Evolutionary conservation across 2,329 filamentous ascomycete genomes (phyloP).

Genomic region (Cytospora schulzeri): DNA sequence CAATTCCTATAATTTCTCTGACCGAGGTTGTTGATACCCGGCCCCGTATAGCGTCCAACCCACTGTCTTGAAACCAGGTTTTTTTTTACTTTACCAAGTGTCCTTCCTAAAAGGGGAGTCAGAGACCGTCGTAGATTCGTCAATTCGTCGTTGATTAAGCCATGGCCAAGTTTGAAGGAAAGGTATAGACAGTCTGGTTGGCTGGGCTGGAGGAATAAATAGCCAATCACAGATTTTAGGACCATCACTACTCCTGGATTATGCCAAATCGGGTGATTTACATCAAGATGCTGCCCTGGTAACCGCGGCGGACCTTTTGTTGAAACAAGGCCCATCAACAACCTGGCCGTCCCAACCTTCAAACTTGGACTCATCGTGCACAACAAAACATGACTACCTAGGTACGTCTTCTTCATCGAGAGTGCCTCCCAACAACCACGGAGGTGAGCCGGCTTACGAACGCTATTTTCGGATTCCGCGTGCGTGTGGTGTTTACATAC

Average conservation of each 20-base stretch:
- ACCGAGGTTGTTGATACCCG: neutral
- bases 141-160: slow-evolving; percentile 3
- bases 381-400: too few species aligned
- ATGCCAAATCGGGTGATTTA: slow-evolving; percentile 24
- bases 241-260: slow-evolving; percentile 20
- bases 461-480: slow-evolving; percentile 5
- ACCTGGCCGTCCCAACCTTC: too few species aligned
- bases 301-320: neutral
- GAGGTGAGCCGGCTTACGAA: neutral
- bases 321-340: neutral
- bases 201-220: slow-evolving; percentile 4
- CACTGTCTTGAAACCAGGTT: slow-evolving; percentile 10
- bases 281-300: slow-evolving; percentile 3
- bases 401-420: neutral
- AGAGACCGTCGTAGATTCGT: slow-evolving; percentile 9
- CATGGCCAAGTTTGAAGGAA: neutral
- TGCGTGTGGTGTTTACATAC: slow-evolving; percentile 3
- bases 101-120: slow-evolving; percentile 16
- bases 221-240: slow-evolving; percentile 26
- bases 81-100: neutral
- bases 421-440: slow-evolving; percentile 2
- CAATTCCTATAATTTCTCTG: neutral
- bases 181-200: slow-evolving; percentile 15
- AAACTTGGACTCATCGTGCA: neutral
- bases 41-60: neutral